A percentile compares a stretch with the other conserved stretches of the same genome.
These are phyloP conservation scores for Mycena alexandri DNA, from an alignment of 768 basidiomycete genomes.

Conservation along the genomic window DNA sequence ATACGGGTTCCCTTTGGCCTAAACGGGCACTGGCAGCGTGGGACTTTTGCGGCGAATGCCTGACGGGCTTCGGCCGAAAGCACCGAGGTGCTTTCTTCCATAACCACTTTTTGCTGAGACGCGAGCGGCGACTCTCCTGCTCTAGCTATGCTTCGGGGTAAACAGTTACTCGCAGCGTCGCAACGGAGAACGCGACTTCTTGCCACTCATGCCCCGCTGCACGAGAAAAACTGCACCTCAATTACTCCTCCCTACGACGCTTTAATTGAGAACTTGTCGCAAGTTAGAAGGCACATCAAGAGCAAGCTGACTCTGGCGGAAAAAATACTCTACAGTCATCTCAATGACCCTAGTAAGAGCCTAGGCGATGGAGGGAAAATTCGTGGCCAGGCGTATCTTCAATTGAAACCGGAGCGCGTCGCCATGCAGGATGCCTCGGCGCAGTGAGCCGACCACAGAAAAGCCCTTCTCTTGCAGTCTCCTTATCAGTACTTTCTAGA, in stretches of 20 bases:
- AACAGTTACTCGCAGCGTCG: conserved; percentile 2
- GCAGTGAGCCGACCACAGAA: conserved; percentile 68
- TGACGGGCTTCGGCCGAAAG: too few relatives aligned
- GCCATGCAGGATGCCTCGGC: conserved; percentile 98
- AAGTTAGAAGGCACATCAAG: conserved; percentile 77
- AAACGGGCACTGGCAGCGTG: too few relatives aligned
- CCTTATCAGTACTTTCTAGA: conserved; percentile 52
- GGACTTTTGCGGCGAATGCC: too few relatives aligned
- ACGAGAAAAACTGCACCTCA: conserved; percentile 61
- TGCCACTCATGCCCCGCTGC: conserved; percentile 53
- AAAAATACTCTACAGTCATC: conserved; percentile 96
- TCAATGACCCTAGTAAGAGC: conserved; percentile 81
- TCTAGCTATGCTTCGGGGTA: conserved; percentile 19
- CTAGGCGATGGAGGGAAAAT: conserved; percentile 75
- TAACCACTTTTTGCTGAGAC: too few relatives aligned
- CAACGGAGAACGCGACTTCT: conserved; percentile 38
- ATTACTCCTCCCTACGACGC: conserved; percentile 89
- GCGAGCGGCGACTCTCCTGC: too few relatives aligned
- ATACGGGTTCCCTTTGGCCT: too few relatives aligned
- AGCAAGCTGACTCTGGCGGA: conserved; percentile 94
- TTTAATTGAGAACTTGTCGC: conserved; percentile 77
- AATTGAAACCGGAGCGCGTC: conserved; percentile 91
- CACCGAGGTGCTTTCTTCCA: not conserved
- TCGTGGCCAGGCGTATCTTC: conserved; percentile 90
- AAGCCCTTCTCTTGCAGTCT: conserved; percentile 16